Percentiles rank a stretch among this genome's conserved stretches.
Evolutionary conservation across 106 monocot genomes (phyloP).

Genomic region (Xerophyta viscosa): DNA sequence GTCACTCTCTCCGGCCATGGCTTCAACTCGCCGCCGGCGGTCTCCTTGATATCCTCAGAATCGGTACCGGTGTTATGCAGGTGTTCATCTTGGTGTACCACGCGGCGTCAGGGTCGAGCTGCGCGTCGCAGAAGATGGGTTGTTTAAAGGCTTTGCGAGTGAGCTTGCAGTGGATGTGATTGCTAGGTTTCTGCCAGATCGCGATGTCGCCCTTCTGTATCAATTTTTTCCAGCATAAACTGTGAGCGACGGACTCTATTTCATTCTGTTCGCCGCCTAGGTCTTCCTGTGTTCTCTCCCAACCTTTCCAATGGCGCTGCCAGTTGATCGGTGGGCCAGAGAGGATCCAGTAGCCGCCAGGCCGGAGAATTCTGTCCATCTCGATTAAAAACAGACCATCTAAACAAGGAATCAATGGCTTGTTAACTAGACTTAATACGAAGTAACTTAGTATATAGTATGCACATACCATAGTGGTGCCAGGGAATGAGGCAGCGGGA

Average conservation of each 20-base stretch:
- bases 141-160: slow-evolving; percentile 26
- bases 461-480: slow-evolving; percentile 39
- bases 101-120: slow-evolving; percentile 37
- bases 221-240: slow-evolving; percentile 72
- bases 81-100: slow-evolving; percentile 61
- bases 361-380: slow-evolving; percentile 57
- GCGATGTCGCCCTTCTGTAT: slow-evolving; percentile 56
- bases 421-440: too few species aligned
- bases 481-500: slow-evolving; percentile 95
- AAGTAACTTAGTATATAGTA: too few species aligned
- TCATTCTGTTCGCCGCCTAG: slow-evolving; percentile 41
- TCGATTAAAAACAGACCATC: slow-evolving; percentile 63
- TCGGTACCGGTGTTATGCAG: slow-evolving; percentile 68
- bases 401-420: slow-evolving; percentile 7
- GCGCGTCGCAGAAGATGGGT: slow-evolving; percentile 38
- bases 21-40: slow-evolving; percentile 37
- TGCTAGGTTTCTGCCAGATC: slow-evolving; percentile 64
- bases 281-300: slow-evolving; percentile 48
- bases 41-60: slow-evolving; percentile 8
- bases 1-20: slow-evolving; percentile 57
- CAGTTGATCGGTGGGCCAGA: slow-evolving; percentile 81
- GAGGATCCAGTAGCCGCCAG: slow-evolving; percentile 78
- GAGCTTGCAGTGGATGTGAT: slow-evolving; percentile 44
- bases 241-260: slow-evolving; percentile 42
- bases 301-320: slow-evolving; percentile 56